phyloP scores from a whole-genome alignment of 352 stramenopile species.

The Phytophthora hibernalis region DNA sequence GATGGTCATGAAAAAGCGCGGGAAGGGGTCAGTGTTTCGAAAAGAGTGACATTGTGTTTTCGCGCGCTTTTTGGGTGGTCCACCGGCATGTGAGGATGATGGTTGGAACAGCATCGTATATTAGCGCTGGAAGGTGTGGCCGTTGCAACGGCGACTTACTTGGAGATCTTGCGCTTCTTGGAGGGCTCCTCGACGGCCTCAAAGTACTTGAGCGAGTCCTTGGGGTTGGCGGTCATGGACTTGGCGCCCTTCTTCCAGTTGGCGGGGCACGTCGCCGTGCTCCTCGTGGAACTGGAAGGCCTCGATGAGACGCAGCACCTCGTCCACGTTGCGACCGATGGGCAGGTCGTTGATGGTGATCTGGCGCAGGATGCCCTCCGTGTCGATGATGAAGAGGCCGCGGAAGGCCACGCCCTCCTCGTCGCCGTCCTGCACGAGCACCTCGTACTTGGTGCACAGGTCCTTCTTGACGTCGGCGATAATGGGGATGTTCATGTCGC shows the following conservation, averaged over 20 bases:
- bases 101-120: too few species aligned
- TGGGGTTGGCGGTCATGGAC: conserved; percentile 85
- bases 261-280: conserved; percentile 91
- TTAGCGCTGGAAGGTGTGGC: too few species aligned
- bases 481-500: conserved; percentile 92
- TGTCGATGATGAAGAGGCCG: conserved; percentile 93
- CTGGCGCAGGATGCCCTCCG: conserved; percentile 79
- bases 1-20: conserved; percentile 27
- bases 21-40: conserved; percentile 4
- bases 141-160: conserved; percentile 9
- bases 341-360: conserved; percentile 92
- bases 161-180: conserved; percentile 43
- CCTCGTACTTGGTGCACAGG: conserved; percentile 83
- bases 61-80: background rate
- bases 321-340: conserved; percentile 91
- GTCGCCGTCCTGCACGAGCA: conserved; percentile 74
- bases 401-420: conserved; percentile 83
- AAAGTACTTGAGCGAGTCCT: conserved; percentile 85
- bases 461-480: conserved; percentile 92
- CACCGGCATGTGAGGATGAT: too few species aligned
- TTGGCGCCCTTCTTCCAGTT: conserved; percentile 92
- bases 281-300: conserved; percentile 93
- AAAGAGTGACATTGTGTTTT: background rate
- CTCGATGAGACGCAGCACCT: conserved; percentile 91
- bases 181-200: conserved; percentile 42